Base-by-base conservation (phyloP, 2,329 filamentous ascomycete genomes). In the Gaeumannomyces tritici region DNA sequence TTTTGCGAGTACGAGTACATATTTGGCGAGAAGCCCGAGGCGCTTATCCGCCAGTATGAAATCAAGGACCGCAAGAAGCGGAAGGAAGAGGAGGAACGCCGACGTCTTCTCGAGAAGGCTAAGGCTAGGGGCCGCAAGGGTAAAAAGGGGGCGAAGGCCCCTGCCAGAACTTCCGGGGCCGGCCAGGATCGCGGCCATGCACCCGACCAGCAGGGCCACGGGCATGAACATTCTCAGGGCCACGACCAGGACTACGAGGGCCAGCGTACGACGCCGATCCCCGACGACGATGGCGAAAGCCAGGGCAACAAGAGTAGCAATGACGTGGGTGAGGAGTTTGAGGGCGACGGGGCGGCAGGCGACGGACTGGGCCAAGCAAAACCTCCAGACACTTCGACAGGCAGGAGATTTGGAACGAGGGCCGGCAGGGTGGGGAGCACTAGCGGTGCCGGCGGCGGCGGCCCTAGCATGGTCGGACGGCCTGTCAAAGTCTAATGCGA, bases 1-100 rank as follows among this genome's bases (percentile, higher is more conserved):
- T 98, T 98, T 73, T 99, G 95, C 78, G 95, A 99, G 74, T 99
- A 97, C 72, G 93, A 98, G 75, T 86, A 86, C 61, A 97, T 99
- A 60, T 98, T 96, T 72, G 93, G 93, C n/a, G 83, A 83, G 61
- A 90, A 90, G 2, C 95, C 95, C 0, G 83, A 85, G 68, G 91
- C 91, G 60, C 77, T 99, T 62, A 96, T 98, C 66, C 85, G 90
- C 55, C 87, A 92, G 65, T 99, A 98, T 71, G 95, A 99, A 76
- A 90, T 93, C 72, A 97, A 96, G 73, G 95, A 97, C 71, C 87
- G 91, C 47, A 89, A 89, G 64, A 87, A 91, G 72, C 88, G 91
- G 59, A 90, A 91, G 69, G 86, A 93, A 66, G 81, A 93, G 67
- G 91, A 90, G n/a, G 91, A 97, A 74, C 90, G 93, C 70, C 86